phyloP scores from a whole-genome alignment of 1,284 basidiomycete genomes.

The Polyporus tsugae region DNA sequence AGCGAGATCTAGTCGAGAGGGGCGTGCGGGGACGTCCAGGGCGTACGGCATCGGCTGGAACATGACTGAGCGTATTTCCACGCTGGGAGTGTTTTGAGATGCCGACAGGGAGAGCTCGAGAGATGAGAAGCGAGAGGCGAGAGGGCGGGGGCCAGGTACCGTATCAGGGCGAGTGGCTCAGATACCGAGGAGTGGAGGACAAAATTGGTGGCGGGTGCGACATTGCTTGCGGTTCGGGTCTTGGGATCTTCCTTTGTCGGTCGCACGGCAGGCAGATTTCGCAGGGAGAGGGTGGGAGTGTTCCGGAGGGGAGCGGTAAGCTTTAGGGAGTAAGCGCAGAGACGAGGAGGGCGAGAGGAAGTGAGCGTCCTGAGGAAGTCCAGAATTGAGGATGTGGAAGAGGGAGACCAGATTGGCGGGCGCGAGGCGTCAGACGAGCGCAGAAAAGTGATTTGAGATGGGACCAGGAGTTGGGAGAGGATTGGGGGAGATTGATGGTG shows the following conservation, averaged over 20 bases:
- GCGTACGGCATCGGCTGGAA: slow-evolving; percentile 7
- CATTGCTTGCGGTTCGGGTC: neutral
- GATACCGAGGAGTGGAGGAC: neutral
- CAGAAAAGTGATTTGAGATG: slow-evolving; percentile 5
- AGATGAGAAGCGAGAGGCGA: neutral
- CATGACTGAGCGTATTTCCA: neutral
- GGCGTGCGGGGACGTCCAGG: neutral
- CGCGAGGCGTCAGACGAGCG: neutral
- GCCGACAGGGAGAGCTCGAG: neutral
- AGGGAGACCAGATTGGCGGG: neutral
- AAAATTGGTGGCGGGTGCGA: neutral
- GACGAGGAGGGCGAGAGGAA: neutral
- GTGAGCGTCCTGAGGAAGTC: neutral
- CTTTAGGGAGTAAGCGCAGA: slow-evolving; percentile 17
- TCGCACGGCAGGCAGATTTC: slow-evolving; percentile 5
- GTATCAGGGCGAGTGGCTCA: slow-evolving; percentile 1
- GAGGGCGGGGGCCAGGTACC: neutral
- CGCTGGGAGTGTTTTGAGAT: slow-evolving; percentile 2
- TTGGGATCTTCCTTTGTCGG: neutral
- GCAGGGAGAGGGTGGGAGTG: neutral
- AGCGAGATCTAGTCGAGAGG: neutral
- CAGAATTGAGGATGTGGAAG: neutral
- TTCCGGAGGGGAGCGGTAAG: slow-evolving; percentile 19
- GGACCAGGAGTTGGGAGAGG: neutral
- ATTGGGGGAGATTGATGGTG: neutral